Evolutionary conservation across 768 basidiomycete species (phyloP), one percentile per base, ranked within the genome.

Genomic region (Hericium coralloides): DNA sequence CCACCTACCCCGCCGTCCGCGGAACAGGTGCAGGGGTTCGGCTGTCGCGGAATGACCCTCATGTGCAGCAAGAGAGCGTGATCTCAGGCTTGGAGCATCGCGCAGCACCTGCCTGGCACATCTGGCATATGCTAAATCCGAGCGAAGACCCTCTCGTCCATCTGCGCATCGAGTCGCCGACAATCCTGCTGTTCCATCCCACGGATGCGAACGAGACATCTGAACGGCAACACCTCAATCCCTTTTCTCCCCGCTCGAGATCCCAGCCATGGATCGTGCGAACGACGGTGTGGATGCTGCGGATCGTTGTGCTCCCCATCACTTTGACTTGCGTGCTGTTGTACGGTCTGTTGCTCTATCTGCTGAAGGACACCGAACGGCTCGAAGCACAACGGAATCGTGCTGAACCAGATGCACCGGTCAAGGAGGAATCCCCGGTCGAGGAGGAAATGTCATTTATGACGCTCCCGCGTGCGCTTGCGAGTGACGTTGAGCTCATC

Each of bases 311-410:
- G 2, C 69, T 94, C 0, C 95, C 95, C 0, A 95, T 97, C 66
- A 79, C 82, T 8, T 76, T 76, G 5, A 95, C 95, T 0, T 89
- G 87, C 7, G 72, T 78, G 23, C 69, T 79, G 3, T 75, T 98
- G 10, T 98, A 89, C 68, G 77, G 80, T 8, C 71, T 98, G 12
- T 74, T 95, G 8, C 75, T 92, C 10, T 94, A 94, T 67, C 77
- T 99, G 2, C 74, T 98, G 59, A 95, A 95, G 73, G 87, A 95
- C 61, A 83, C 92, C 0, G 94, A 99, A 58, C 80, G 94, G 0
- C 77, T 97, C 38, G 94, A 94, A 64, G 88, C 90, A 2, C 92
- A 94, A 64, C 78, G 86, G 41, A 78, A 87, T 65, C 78, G 81
- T 36, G 73, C 73, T 1, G 81, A 80, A 38, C 65, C 73, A 0